phyloP scores from a whole-genome alignment of 345 rosid species.

The Brassica carinata region DNA sequence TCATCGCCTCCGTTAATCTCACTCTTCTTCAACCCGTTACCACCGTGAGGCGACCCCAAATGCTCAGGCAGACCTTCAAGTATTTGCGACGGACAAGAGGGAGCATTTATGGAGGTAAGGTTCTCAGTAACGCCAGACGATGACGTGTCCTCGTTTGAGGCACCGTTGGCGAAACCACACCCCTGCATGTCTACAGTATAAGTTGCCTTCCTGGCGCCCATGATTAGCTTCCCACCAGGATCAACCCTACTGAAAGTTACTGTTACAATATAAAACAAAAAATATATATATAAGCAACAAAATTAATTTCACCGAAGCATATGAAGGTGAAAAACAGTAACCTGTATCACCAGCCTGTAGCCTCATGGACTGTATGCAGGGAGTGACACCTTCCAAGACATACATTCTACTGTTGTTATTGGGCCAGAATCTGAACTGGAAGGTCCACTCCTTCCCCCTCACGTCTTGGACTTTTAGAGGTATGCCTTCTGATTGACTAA shows the following conservation, averaged over 20 bases:
- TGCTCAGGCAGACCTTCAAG: slow-evolving; percentile 46
- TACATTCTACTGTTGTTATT: slow-evolving; percentile 98
- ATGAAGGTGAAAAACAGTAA: slow-evolving; percentile 31
- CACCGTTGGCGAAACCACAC: slow-evolving; percentile 40
- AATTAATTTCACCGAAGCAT: background rate
- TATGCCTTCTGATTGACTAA: slow-evolving; percentile 90
- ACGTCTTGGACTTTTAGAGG: slow-evolving; percentile 85
- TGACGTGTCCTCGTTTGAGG: slow-evolving; percentile 54
- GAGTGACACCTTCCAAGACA: slow-evolving; percentile 97
- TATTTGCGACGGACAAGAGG: slow-evolving; percentile 44
- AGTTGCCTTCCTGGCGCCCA: slow-evolving; percentile 79
- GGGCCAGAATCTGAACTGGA: slow-evolving; percentile 99
- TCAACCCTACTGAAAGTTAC: slow-evolving; percentile 86
- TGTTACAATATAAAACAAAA: slow-evolving; percentile 30
- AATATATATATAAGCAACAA: background rate
- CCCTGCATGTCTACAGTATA: slow-evolving; percentile 59
- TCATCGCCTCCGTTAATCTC: slow-evolving; percentile 53
- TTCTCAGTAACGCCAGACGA: slow-evolving; percentile 53
- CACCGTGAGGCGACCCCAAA: slow-evolving; percentile 49
- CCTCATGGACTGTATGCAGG: slow-evolving; percentile 95
- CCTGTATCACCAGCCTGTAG: slow-evolving; percentile 91
- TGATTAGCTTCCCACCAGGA: slow-evolving; percentile 77
- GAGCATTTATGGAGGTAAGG: slow-evolving; percentile 46
- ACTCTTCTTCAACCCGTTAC: slow-evolving; percentile 47
- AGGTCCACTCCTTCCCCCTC: slow-evolving; percentile 90